phyloP scores from a whole-genome alignment of 1,284 basidiomycete genomes.

The Omphalotus olearius region DNA sequence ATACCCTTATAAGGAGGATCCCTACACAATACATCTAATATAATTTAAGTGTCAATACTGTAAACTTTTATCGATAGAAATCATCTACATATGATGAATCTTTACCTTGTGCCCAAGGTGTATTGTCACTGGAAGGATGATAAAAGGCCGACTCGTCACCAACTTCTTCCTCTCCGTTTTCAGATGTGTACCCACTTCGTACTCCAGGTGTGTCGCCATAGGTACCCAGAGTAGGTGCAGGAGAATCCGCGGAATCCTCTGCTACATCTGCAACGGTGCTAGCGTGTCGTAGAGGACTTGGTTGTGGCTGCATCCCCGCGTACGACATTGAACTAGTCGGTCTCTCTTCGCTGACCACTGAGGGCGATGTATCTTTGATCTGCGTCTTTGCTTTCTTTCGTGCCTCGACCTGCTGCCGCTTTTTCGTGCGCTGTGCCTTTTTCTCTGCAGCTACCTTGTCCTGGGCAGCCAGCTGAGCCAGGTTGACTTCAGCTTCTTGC shows the following conservation, averaged over 20 bases:
- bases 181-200: conserved; percentile 47
- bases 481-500: conserved; percentile 49
- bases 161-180: conserved; percentile 23
- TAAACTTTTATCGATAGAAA: no score
- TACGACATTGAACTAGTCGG: neutral
- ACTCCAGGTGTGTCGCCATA: conserved; percentile 38
- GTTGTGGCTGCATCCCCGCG: conserved; percentile 3
- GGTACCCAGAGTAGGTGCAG: conserved; percentile 45
- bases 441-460: conserved; percentile 46
- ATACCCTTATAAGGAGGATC: no score
- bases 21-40: no score
- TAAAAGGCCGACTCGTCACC: conserved; percentile 3
- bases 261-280: conserved; percentile 16
- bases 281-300: conserved; percentile 9
- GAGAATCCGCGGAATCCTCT: conserved; percentile 22
- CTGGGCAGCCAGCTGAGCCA: conserved; percentile 29
- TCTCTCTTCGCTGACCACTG: conserved; percentile 22
- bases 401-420: conserved; percentile 46
- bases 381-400: conserved; percentile 47
- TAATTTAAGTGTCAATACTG: no score
- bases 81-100: no score
- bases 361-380: conserved; percentile 24
- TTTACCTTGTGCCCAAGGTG: no score
- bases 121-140: no score
- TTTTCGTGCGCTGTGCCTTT: conserved; percentile 44